These are phyloP conservation scores for Caryocar brasiliense DNA, from an alignment of 441 rosid species.

Conservation along the genomic window DNA sequence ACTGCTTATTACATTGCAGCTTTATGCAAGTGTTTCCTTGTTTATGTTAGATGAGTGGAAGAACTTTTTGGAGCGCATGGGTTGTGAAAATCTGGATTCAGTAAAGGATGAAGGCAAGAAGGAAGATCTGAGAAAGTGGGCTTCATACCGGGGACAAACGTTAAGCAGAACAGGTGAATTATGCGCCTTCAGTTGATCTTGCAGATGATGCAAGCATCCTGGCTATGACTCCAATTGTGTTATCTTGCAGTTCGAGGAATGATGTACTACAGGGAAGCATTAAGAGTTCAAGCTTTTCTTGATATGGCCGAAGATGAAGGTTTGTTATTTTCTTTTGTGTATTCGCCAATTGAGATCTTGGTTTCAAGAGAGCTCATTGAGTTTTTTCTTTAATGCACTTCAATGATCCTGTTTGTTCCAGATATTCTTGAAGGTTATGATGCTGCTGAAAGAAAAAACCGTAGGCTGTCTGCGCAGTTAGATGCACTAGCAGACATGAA, in stretches of 20 bases:
- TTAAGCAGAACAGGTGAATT: constrained; percentile 84
- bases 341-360: not conserved
- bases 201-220: not conserved
- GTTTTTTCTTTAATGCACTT: not conserved
- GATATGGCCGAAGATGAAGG: constrained; percentile 83
- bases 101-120: constrained; percentile 38
- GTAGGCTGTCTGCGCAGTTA: constrained; percentile 48
- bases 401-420: constrained; percentile 25
- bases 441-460: constrained; percentile 64
- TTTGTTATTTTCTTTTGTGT: constrained; percentile 19
- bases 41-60: constrained; percentile 73
- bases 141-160: constrained; percentile 91
- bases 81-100: constrained; percentile 40
- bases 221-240: not conserved
- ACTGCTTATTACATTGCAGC: not conserved
- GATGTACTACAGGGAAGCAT: constrained; percentile 93
- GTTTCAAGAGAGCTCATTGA: not conserved
- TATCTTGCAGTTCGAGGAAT: constrained; percentile 76
- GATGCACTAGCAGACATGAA: constrained; percentile 87
- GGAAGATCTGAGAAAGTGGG: constrained; percentile 84
- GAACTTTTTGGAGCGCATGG: constrained; percentile 90
- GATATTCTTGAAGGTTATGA: constrained; percentile 85
- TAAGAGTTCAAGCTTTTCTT: constrained; percentile 81
- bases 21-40: constrained; percentile 2
- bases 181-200: not conserved